Base-by-base conservation (phyloP, 2,329 filamentous ascomycete species). In the Curvularia verruculosa region DNA sequence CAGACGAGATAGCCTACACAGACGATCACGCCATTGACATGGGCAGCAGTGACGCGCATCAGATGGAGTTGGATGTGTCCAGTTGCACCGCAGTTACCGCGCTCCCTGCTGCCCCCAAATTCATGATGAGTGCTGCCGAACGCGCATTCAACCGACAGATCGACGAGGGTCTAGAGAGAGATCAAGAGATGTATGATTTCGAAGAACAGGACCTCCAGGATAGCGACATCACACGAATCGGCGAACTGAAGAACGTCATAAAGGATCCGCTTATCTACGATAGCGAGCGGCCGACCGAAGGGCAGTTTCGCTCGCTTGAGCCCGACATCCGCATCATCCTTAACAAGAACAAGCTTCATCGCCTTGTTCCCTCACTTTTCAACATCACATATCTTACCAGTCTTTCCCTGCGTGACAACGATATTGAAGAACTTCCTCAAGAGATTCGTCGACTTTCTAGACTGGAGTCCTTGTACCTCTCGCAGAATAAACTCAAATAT, bases 241-340 rank as follows among this genome's bases (percentile, higher is more conserved):
- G 56, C 19, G 47, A 59, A 15, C 63, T 75, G n/a, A 62, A 66
- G 18, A 61, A 64, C 28, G 60, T 75, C 19, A 71, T 75, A 34
- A 60, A 60, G 18, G 52, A 59, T 31, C 50, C 61, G 9, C 68
- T 61, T 19, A 67, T 72, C 46, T 57, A 69, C 3, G 67, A 67
- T 3, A 58, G 59, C 9, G 64, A 71, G 10, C 59, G 68, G 3
- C 71, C 71, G 15, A 61, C 53, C 28, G 66, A 71, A 54, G 63
- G 63, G 1, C 65, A 73, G 36, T 75, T 71, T 46, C 68, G 72
- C 8, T 71, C 71, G 7, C 65, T 75, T 65, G 55, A 65, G 5
- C 70, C 72, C 0, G 57, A 68, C 19, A 49, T 75, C 6, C 56
- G 61, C 29, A 26, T 75, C 18, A 58, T 68, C 26, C 58, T 75